Conservation (phyloP, 768 basidiomycete species). For the Lactifluus pinguis region DNA sequence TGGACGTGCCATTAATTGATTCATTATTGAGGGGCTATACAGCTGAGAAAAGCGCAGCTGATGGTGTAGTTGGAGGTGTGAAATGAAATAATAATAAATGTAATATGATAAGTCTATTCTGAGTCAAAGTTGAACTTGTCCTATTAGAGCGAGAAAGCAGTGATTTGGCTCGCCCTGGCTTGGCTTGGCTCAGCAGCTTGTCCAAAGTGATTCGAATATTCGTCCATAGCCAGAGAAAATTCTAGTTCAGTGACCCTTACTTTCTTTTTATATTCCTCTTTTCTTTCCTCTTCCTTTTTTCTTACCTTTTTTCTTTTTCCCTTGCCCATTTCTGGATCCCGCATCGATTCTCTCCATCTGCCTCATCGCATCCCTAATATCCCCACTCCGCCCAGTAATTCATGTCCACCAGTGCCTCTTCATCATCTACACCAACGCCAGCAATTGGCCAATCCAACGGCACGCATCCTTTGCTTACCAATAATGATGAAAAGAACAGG, state of each 20-base stretch:
- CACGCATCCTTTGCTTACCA: conserved; percentile 45
- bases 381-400: conserved; percentile 18
- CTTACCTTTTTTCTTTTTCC: not conserved
- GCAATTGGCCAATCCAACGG: conserved; percentile 41
- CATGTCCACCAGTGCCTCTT: conserved; percentile 28
- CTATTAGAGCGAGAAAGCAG: too few species aligned
- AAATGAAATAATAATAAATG: not conserved
- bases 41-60: too few species aligned
- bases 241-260: not conserved
- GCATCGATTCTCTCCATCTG: not conserved
- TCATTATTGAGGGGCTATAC: too few species aligned
- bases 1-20: too few species aligned
- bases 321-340: not conserved
- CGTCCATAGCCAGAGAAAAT: not conserved
- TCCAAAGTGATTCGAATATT: not conserved
- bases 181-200: not conserved
- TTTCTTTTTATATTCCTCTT: not conserved
- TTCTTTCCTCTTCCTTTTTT: conserved; percentile 1
- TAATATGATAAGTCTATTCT: not conserved
- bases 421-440: conserved; percentile 38
- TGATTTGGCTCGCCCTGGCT: too few species aligned
- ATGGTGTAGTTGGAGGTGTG: too few species aligned
- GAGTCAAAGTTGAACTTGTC: conserved; percentile 6
- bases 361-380: not conserved
- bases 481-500: conserved; percentile 73